Evolutionary conservation across 129 eudicot genomes (phyloP).

Genomic region (Cynara cardunculus): DNA sequence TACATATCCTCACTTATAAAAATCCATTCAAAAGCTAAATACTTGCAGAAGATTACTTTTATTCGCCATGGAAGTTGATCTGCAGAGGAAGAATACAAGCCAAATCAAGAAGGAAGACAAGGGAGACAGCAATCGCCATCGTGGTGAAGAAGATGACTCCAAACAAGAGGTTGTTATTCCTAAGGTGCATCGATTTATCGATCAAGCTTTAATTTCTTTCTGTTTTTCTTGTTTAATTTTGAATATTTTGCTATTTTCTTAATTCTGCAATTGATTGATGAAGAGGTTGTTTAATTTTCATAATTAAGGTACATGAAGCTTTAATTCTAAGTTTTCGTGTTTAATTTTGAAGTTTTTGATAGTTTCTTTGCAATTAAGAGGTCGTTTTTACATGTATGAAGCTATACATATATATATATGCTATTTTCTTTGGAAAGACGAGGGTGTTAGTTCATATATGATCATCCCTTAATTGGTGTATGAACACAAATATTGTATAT

Average conservation of each 20-base stretch:
- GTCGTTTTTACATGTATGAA: neutral
- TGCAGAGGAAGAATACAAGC: neutral
- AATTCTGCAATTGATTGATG: neutral
- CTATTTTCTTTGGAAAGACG: neutral
- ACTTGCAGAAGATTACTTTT: neutral
- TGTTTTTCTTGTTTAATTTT: neutral
- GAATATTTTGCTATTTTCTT: neutral
- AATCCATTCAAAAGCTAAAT: constrained; percentile 10
- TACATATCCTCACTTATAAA: constrained; percentile 23
- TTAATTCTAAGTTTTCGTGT: neutral
- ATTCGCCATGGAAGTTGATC: constrained; percentile 32
- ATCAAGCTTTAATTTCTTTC: neutral
- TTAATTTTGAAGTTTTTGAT: neutral
- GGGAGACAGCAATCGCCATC: constrained; percentile 8
- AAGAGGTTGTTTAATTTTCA: constrained; percentile 1
- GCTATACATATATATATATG: neutral
- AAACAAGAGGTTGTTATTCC: constrained; percentile 22
- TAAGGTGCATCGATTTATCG: constrained; percentile 5
- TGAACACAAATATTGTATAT: neutral
- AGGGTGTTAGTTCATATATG: neutral
- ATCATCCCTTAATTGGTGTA: neutral
- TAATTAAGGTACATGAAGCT: neutral
- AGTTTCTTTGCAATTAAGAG: neutral
- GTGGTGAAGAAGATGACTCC: constrained; percentile 3
- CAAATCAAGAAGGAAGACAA: constrained; percentile 31